Base-by-base conservation (phyloP, 2,329 filamentous ascomycete genomes). In the Acephala macrosclerotiorum region DNA sequence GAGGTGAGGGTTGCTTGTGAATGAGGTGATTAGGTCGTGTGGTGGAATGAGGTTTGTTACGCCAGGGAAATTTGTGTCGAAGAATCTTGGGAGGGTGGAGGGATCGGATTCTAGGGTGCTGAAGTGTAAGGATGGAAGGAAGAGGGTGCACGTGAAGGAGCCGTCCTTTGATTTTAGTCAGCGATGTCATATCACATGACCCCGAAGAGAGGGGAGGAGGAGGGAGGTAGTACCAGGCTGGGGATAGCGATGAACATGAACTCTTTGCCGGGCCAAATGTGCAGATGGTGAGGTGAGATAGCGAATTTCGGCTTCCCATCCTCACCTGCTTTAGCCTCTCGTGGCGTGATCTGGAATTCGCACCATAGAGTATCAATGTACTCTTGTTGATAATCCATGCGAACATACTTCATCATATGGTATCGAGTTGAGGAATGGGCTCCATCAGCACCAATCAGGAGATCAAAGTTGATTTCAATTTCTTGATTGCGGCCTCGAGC, bases 211-310 rank as follows among this genome's bases (percentile, higher is more conserved):
- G 26, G 29, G 66, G 51, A 25, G 29, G 12, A 12, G n/a, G 7
- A 29, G 29, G 66, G 51, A 25, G 29, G 49, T 18, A 3, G 18
- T 63, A 73, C 70, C 36, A 65, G 69, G 60, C 86, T 90, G 0
- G 96, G 95, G 51, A 99, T 94, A 20, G 96, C 96, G 75, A 99
- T 99, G 80, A 99, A 99, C 96, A 99, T 98, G 74, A 96, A 95
- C 49, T 94, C 89, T 73, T 89, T 90, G 36, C 92, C 94, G 0
- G 96, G 96, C 96, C 96, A 99, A 76, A 99, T 99, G 79, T 99
- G 96, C 1, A 99, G 84, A 76, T 98, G 94, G 73, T 97, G 92
- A 1, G 94, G 93, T 0, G 93, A 96, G 71, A 98, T 96, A 57
- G 85, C 84, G 76, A 96, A 98, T 70, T 78, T 82, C 33, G 80